Conservation (phyloP, 768 basidiomycete species). For the Macrolepiota albuminosa region DNA sequence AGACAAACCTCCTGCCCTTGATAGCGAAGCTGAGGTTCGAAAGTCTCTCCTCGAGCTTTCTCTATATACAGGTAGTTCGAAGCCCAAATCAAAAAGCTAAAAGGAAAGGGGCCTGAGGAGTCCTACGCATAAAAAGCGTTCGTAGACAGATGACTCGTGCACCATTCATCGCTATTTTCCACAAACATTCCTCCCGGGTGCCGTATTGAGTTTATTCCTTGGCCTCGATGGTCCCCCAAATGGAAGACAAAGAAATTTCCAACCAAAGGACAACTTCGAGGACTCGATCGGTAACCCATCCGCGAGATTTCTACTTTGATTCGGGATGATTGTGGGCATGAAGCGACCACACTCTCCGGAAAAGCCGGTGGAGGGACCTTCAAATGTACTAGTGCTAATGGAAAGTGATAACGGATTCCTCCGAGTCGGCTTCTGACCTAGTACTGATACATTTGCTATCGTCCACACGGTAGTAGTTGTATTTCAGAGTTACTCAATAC, state of each 20-base stretch:
- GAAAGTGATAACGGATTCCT: slow-evolving; percentile 16
- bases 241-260: slow-evolving; percentile 47
- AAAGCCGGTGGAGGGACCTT: slow-evolving; percentile 43
- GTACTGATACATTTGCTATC: neutral
- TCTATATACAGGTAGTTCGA: slow-evolving; percentile 24
- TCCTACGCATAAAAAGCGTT: slow-evolving; percentile 41
- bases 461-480: neutral
- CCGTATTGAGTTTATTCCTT: slow-evolving; percentile 42
- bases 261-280: slow-evolving; percentile 27
- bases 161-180: slow-evolving; percentile 2
- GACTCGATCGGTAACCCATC: slow-evolving; percentile 30
- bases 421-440: neutral
- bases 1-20: slow-evolving; percentile 30
- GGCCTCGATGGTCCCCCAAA: slow-evolving; percentile 38
- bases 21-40: slow-evolving; percentile 21
- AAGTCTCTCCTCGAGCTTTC: slow-evolving; percentile 22
- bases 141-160: slow-evolving; percentile 43
- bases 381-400: slow-evolving; percentile 52
- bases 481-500: neutral
- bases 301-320: neutral
- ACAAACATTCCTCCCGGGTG: slow-evolving; percentile 17
- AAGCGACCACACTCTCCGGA: slow-evolving; percentile 37
- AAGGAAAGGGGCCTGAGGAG: slow-evolving; percentile 32
- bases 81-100: slow-evolving; percentile 18
- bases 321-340: neutral